Conservation (phyloP, 129 eudicot genomes). For the Centrapalus pauciflorus region DNA sequence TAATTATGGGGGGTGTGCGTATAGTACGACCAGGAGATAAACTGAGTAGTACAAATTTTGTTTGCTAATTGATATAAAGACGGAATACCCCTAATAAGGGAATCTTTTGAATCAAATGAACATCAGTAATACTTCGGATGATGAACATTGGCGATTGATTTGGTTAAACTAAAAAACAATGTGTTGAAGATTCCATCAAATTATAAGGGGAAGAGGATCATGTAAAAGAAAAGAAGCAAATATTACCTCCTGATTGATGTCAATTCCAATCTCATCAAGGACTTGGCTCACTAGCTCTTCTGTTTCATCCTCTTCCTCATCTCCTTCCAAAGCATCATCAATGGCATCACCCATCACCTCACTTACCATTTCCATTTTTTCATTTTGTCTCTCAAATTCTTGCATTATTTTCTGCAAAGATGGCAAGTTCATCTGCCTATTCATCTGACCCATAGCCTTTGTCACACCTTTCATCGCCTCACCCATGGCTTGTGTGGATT, state of each 20-base stretch:
- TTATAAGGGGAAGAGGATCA: no score
- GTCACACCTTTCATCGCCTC: constrained; percentile 99
- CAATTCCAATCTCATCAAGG: constrained; percentile 90
- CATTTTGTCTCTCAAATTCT: constrained; percentile 94
- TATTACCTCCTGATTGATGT: constrained; percentile 82
- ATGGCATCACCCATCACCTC: constrained; percentile 97
- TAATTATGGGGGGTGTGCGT: no score
- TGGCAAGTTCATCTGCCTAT: constrained; percentile 93
- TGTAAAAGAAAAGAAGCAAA: not conserved
- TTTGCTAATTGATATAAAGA: no score
- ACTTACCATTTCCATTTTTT: constrained; percentile 88
- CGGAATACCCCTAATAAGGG: no score
- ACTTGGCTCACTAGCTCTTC: constrained; percentile 93
- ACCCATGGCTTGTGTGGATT: constrained; percentile 99
- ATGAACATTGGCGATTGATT: no score
- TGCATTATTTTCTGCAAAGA: constrained; percentile 92
- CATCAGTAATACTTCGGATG: no score
- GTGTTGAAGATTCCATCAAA: not conserved
- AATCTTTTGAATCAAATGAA: no score
- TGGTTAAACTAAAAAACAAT: no score
- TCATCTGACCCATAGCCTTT: constrained; percentile 98
- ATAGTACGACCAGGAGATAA: no score
- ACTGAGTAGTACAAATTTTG: no score
- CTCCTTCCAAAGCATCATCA: constrained; percentile 98
- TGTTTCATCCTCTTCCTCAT: constrained; percentile 94